Percentiles rank a stretch among this genome's conserved stretches.
These are phyloP conservation scores for Globisporangium echinulatum DNA, from an alignment of 352 stramenopile species.

Conservation along the genomic window DNA sequence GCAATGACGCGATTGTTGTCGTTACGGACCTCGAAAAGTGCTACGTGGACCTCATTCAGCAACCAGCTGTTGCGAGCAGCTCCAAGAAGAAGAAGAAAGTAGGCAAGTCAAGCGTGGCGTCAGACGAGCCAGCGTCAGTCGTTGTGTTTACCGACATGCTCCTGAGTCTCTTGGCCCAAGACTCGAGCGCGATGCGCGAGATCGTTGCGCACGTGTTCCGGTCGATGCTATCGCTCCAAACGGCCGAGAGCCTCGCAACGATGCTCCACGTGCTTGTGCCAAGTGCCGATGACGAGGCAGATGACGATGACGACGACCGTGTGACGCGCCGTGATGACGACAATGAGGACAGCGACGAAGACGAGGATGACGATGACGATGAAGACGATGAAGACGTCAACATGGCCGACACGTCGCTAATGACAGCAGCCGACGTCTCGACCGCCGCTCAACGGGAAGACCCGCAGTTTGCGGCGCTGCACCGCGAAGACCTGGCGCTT, in stretches of 20 bases:
- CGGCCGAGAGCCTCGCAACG: slow-evolving; percentile 48
- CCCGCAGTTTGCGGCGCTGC: slow-evolving; percentile 52
- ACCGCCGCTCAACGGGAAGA: slow-evolving; percentile 54
- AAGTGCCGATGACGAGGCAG: slow-evolving; percentile 20
- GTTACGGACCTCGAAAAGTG: slow-evolving; percentile 67
- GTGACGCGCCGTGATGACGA: slow-evolving; percentile 17
- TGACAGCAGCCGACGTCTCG: slow-evolving; percentile 50
- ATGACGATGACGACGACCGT: slow-evolving; percentile 19
- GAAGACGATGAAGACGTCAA: slow-evolving; percentile 29
- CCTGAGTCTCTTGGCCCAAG: slow-evolving; percentile 72
- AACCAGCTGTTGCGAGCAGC: slow-evolving; percentile 23
- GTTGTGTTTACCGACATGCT: slow-evolving; percentile 81
- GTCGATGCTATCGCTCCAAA: slow-evolving; percentile 63
- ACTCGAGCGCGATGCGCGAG: slow-evolving; percentile 79
- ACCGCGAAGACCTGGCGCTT: slow-evolving; percentile 74
- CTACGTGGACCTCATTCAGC: slow-evolving; percentile 41
- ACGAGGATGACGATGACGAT: slow-evolving; percentile 39
- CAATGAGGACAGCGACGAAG: slow-evolving; percentile 22
- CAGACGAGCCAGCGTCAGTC: slow-evolving; percentile 37
- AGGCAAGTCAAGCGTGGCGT: slow-evolving; percentile 7
- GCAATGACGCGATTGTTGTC: slow-evolving; percentile 46
- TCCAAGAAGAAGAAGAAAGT: slow-evolving; percentile 25
- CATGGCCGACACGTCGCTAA: slow-evolving; percentile 47
- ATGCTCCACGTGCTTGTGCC: slow-evolving; percentile 67
- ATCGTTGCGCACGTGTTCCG: slow-evolving; percentile 81